Evolutionary conservation across 2,329 filamentous ascomycete genomes (phyloP), one percentile per base, ranked within the genome.

Genomic region (Cryphonectria parasitica): DNA sequence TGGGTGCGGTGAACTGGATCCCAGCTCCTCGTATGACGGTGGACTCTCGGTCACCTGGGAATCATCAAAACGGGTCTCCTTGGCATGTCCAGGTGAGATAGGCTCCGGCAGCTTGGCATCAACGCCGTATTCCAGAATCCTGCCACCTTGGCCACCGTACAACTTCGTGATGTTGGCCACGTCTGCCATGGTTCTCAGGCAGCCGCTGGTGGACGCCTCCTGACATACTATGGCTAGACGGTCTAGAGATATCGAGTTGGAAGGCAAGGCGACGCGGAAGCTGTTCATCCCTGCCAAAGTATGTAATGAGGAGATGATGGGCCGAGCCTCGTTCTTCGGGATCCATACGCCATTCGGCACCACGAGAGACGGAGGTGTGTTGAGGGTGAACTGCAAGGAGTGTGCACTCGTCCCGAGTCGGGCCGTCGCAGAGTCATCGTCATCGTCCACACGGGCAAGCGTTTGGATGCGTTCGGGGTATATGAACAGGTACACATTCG

Each of bases 401-500:
- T 67, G 31, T 60, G 43, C 56, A 39, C 45, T 64, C 25, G 63
- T 66, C 31, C 69, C 66, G 7, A 72, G 66, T 8, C 22, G 67
- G 15, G 64, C 43, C 28, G 68, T 43, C 52, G 68, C 63, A 13
- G 54, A 61, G 3, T 58, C 69, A 39, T 71, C 69, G 31, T 71
- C 56, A n/a, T 70, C 28, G 28, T 66, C 58, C 45, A 72, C 45
- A 11, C 56, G 10, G 17, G 31, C 22, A 31, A 72, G 68, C 1
- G 41, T 66, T 58, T 41, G 62, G 11, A 72, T 63, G 22, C 69
- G 69, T 43, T 71, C 71, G 31, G 71, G 71, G 31, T 39, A 28
- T 2, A 72, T 63, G 58, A 67, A 71, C 4, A 72, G 22, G 19
- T 68, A 72, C 22, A 70, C 66, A 22, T 72, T 72, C 28, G 71